Evolutionary conservation across 257 asterid genomes (phyloP).

Genomic region (Nicotiana tabacum): DNA sequence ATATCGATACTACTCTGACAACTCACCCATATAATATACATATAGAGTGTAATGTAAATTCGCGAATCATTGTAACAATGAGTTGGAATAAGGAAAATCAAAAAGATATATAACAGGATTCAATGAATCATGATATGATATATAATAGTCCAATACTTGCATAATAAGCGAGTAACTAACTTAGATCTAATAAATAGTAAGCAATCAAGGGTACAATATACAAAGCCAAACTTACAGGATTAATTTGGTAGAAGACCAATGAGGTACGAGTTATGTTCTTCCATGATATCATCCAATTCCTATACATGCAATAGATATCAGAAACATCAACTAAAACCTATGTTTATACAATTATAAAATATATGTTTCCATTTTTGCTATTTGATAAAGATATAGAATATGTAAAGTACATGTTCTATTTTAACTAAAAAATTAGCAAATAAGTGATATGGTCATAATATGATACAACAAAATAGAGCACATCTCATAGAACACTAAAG

Average conservation of each 20-base stretch:
- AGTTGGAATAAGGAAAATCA: neutral
- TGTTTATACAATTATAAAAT: neutral
- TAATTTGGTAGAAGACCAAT: conserved; percentile 93
- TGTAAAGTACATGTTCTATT: neutral
- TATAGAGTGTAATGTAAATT: neutral
- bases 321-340: conserved; percentile 8
- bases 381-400: neutral
- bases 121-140: neutral
- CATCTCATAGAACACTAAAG: too few relatives aligned
- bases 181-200: neutral
- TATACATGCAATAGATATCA: conserved; percentile 19
- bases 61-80: neutral
- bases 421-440: neutral
- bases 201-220: neutral
- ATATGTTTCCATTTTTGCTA: neutral
- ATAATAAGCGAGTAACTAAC: neutral
- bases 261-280: conserved; percentile 96
- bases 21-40: neutral
- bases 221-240: conserved; percentile 68
- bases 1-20: neutral
- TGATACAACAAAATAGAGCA: neutral
- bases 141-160: neutral
- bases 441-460: neutral
- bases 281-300: conserved; percentile 99
- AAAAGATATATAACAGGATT: neutral